Evolutionary conservation across 2,329 filamentous ascomycete genomes (phyloP).

Genomic region (Alternaria solani): DNA sequence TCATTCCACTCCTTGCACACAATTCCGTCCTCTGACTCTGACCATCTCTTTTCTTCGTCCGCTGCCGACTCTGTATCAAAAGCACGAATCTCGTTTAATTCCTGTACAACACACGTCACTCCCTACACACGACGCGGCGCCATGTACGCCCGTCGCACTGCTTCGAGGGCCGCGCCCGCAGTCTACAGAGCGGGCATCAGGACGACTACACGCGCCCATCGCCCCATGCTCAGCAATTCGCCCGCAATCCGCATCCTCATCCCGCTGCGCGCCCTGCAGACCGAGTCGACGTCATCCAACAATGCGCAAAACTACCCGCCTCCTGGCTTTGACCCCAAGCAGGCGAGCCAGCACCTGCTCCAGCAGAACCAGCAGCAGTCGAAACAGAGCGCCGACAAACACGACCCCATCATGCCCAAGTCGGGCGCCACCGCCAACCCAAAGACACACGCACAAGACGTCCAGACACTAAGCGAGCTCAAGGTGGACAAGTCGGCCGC

Average conservation of each 20-base stretch:
- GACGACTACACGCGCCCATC: slow-evolving; percentile 51
- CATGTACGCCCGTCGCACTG: slow-evolving; percentile 58
- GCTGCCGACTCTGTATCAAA: slow-evolving; percentile 12
- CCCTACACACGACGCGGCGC: slow-evolving; percentile 35
- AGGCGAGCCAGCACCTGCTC: slow-evolving; percentile 83
- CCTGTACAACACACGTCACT: slow-evolving; percentile 18
- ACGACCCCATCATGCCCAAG: slow-evolving; percentile 47
- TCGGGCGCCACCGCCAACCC: slow-evolving; percentile 54
- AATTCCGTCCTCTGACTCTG: slow-evolving; percentile 3
- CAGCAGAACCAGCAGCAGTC: slow-evolving; percentile 50
- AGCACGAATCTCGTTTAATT: slow-evolving; percentile 10
- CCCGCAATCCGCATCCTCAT: slow-evolving; percentile 67
- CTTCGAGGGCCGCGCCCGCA: slow-evolving; percentile 56
- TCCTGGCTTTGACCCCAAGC: slow-evolving; percentile 88
- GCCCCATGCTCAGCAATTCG: slow-evolving; percentile 59
- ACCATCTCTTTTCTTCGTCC: slow-evolving; percentile 17
- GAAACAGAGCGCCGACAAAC: slow-evolving; percentile 32
- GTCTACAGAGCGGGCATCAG: slow-evolving; percentile 56
- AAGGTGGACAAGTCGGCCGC: slow-evolving; percentile 65
- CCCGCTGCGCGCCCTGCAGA: slow-evolving; percentile 62
- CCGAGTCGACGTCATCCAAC: slow-evolving; percentile 62
- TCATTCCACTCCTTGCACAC: slow-evolving; percentile 24
- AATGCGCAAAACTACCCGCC: slow-evolving; percentile 70
- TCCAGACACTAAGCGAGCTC: slow-evolving; percentile 67
- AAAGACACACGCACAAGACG: slow-evolving; percentile 58